Percentiles rank a stretch among this genome's conserved stretches.
Conservation (phyloP, 352 stramenopile species). For the Phytophthora meadii region DNA sequence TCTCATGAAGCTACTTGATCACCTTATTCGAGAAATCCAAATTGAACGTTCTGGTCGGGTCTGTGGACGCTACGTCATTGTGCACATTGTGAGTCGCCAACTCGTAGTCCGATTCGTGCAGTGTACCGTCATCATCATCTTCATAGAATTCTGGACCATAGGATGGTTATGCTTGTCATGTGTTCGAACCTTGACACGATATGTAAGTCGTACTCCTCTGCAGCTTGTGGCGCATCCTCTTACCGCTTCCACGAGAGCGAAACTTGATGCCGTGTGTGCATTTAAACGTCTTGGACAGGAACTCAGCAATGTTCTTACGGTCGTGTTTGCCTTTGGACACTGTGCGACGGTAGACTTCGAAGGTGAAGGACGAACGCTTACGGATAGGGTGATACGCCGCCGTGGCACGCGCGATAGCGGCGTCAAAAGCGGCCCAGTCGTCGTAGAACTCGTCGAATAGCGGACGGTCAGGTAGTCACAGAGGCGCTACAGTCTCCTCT, state of each 20-base stretch:
- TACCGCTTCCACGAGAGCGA: slow-evolving; percentile 73
- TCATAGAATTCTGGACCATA: slow-evolving; percentile 74
- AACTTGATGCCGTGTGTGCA: slow-evolving; percentile 89
- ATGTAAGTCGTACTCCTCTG: slow-evolving; percentile 65
- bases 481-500: too few relatives aligned
- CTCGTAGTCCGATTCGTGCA: slow-evolving; percentile 75
- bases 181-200: slow-evolving; percentile 77
- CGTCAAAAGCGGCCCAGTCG: slow-evolving; percentile 77
- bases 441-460: slow-evolving; percentile 86
- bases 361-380: slow-evolving; percentile 84
- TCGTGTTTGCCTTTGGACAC: slow-evolving; percentile 86
- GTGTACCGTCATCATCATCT: slow-evolving; percentile 45
- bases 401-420: slow-evolving; percentile 63
- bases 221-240: slow-evolving; percentile 73
- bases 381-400: slow-evolving; percentile 78
- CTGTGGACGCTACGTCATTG: too few relatives aligned
- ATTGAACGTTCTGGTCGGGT: too few relatives aligned
- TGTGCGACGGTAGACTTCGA: slow-evolving; percentile 87
- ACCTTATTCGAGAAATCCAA: too few relatives aligned
- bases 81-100: slow-evolving; percentile 23
- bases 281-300: slow-evolving; percentile 86
- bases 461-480: slow-evolving; percentile 30
- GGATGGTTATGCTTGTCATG: slow-evolving; percentile 83
- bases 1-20: too few relatives aligned
- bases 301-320: slow-evolving; percentile 76